Base-by-base conservation (phyloP, 2,329 filamentous ascomycete species). In the Trichoderma koningii region DNA sequence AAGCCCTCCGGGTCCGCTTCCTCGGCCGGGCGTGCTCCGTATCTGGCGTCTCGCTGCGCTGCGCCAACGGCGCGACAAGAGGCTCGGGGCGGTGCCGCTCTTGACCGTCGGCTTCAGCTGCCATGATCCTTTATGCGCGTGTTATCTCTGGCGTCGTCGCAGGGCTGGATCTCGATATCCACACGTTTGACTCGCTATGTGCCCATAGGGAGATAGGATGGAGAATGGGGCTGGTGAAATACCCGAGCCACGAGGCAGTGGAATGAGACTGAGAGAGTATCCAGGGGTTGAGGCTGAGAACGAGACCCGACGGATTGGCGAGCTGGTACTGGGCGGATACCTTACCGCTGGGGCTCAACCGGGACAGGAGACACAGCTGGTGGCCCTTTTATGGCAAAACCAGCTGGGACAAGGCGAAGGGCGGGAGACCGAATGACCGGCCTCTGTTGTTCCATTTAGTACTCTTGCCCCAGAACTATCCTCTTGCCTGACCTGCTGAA, bases 1-100 rank as follows among this genome's bases (percentile, higher is more conserved):
- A 75, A 10, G 73, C 74, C 23, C 72, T 68, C 10, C 70, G 68
- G 14, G 73, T 75, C 51, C 73, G 67, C 66, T 73, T 73, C 59
- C 73, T 66, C 14, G 73, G 71, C 23, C 71, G 65, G 44, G 72
- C 72, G 55, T 73, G 70, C 52, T 70, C 69, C n/a, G 53, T 55
- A 17, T 66, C 64, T 21, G 64, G 56, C 30, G 50, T 52, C 30
- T 52, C 50, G 52, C 41, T 30, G 23, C 14, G 47, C 30, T 57
- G 34, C 23, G 48, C 12, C 21, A 44, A 30, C 30, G 61, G 30
- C 30, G 52, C 45, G 51, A 55, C 44, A 14, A 51, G 52, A 48
- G 51, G 44, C 53, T 51, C 47, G 30, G 34, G 55, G 17, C 38
- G 62, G 52, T 59, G n/a, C 53, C 62, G 52, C 30, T 59, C n/a